Conservation (phyloP, 169 alveolate species). For the Plasmodium malariae region DNA sequence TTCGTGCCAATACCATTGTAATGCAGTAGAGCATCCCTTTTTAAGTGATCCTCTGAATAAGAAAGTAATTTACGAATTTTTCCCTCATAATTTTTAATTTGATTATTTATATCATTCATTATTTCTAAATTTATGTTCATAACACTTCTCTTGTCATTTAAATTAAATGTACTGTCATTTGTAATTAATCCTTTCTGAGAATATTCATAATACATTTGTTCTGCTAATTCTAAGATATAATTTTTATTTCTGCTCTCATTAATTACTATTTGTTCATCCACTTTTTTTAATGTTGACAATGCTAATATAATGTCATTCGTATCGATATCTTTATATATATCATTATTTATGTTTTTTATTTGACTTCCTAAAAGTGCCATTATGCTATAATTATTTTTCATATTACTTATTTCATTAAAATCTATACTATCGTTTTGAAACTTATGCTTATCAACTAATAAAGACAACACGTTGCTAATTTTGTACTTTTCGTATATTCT, state of each 20-base stretch:
- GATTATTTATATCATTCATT: constrained; percentile 64
- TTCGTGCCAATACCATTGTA: neutral
- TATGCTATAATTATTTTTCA: constrained; percentile 63
- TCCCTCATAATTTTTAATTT: constrained; percentile 33
- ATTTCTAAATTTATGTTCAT: constrained; percentile 29
- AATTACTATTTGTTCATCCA: constrained; percentile 46
- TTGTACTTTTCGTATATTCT: constrained; percentile 71
- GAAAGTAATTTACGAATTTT: constrained; percentile 25
- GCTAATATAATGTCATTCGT: constrained; percentile 74
- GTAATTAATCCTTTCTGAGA: constrained; percentile 29
- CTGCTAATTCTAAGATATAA: constrained; percentile 62
- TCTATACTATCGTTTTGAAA: constrained; percentile 65
- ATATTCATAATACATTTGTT: constrained; percentile 66
- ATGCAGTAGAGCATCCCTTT: neutral
- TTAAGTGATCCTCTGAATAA: constrained; percentile 4
- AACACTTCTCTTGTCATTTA: constrained; percentile 32
- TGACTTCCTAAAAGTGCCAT: constrained; percentile 74
- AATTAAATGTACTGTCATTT: constrained; percentile 45
- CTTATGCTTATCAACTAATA: constrained; percentile 57
- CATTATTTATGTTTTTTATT: constrained; percentile 63
- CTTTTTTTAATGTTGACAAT: constrained; percentile 44
- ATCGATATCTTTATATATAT: constrained; percentile 62
- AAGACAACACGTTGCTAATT: constrained; percentile 44
- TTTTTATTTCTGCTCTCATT: constrained; percentile 54
- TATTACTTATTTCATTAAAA: constrained; percentile 56